Percentiles rank a stretch among this genome's conserved stretches.
Evolutionary conservation across 768 basidiomycete genomes (phyloP).

Genomic region (Suillus alpinus): DNA sequence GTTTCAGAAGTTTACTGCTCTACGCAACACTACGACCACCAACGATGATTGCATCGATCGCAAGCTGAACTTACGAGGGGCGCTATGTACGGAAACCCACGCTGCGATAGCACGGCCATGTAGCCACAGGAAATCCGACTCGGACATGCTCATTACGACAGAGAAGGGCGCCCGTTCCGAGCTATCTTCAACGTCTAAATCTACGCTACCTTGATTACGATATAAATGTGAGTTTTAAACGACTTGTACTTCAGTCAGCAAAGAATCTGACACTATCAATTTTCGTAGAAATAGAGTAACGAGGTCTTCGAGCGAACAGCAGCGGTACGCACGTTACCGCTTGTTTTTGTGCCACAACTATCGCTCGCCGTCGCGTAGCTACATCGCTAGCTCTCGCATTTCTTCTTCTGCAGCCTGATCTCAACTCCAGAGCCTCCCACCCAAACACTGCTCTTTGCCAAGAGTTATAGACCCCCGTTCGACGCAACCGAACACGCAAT

Average conservation of each 20-base stretch:
- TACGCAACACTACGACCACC: neutral
- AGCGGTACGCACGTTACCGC: neutral
- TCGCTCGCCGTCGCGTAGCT: neutral
- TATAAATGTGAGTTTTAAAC: neutral
- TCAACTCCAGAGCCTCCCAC: neutral
- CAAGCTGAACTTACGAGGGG: neutral
- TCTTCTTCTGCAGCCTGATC: neutral
- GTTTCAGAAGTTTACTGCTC: neutral
- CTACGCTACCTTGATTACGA: neutral
- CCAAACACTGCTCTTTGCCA: neutral
- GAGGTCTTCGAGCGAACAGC: neutral
- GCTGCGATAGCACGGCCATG: neutral
- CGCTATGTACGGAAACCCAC: neutral
- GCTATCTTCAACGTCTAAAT: neutral
- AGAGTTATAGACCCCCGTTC: neutral
- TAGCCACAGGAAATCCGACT: neutral
- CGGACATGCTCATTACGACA: too few relatives aligned
- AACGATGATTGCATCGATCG: neutral
- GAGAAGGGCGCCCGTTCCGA: neutral
- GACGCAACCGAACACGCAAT: neutral
- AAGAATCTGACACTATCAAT: neutral
- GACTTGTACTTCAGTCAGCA: neutral
- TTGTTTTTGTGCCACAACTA: neutral
- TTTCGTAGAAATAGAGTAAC: neutral
- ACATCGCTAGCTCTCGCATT: neutral